Base-by-base conservation (phyloP, 768 basidiomycete species). In the Leucosporidium scottii region DNA sequence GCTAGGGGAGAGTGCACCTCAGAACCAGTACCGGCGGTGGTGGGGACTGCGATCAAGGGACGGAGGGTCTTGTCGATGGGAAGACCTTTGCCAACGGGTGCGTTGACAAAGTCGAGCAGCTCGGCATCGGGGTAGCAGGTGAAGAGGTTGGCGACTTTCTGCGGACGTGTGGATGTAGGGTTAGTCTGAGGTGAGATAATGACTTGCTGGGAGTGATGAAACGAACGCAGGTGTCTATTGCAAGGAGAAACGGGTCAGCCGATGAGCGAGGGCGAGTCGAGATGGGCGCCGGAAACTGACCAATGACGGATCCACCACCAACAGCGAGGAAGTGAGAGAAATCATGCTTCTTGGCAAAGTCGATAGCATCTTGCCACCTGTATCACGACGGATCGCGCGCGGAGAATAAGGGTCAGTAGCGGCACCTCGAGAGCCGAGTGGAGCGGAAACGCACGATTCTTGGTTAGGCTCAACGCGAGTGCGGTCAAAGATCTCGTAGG, bases 101-200 rank as follows among this genome's bases (percentile, higher is more conserved):
- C 93, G 76, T 97, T 98, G 79, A 97, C 90, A 78, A 94, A 98
- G 77, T 98, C 94, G 81, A 93, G 88, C 15, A 97, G 81, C 75
- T 96, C 90, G 1, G 90, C 85, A 70, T 97, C 91, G 73, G 88
- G 88, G 82, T 97, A 97, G 17, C 90, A 90, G 0, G 89, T 83
- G 78, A 93, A 93, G 85, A 98, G 75, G 79, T 97, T 98, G 39
- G 94, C 93, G 10, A 92, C 85, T 78, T 98, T 98, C 62, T 93
- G 90, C 0, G 18, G 28, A 34, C 34, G 34, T 5, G 34, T 34
- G 25, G 47, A 21, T 5, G 15, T 28, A 50, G 7, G 39, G 20
- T 27, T 30, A 20, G 28, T 2, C 47, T 20, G 21, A 21, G 30
- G 1, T 25, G 27, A 12, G 18, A 18, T 8, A n/a, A 0, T 8